phyloP scores from a whole-genome alignment of 140 eudicot species.

The Stevia rebaudiana region DNA sequence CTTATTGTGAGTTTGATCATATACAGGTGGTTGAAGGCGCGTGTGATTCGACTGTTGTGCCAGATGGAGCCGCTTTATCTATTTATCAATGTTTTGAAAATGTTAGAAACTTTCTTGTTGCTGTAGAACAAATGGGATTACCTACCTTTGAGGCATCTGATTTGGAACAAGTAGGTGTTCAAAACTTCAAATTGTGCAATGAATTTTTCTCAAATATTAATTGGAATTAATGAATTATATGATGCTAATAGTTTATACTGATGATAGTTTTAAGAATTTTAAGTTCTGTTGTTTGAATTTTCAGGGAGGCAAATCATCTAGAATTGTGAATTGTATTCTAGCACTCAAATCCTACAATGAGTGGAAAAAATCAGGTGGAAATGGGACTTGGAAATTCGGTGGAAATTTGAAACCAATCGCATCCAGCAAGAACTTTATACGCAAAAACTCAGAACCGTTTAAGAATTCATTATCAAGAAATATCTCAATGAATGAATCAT shows the following conservation, averaged over 20 bases:
- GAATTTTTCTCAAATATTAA: constrained; percentile 3
- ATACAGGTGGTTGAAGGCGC: constrained; percentile 83
- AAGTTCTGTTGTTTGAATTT: neutral
- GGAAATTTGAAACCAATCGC: constrained; percentile 58
- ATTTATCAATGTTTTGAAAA: constrained; percentile 81
- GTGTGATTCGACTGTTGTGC: constrained; percentile 47
- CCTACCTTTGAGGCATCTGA: constrained; percentile 94
- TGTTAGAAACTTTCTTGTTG: constrained; percentile 76
- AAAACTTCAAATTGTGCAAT: neutral
- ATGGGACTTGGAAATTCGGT: constrained; percentile 85
- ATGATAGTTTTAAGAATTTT: neutral
- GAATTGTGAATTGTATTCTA: constrained; percentile 68
- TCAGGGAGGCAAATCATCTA: constrained; percentile 90
- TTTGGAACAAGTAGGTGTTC: constrained; percentile 67
- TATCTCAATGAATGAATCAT: constrained; percentile 42
- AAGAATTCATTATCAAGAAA: constrained; percentile 60
- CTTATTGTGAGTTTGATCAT: neutral
- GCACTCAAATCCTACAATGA: constrained; percentile 84
- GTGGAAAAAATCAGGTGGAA: constrained; percentile 76
- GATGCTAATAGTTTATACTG: neutral
- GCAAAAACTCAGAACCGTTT: constrained; percentile 89
- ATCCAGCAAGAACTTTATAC: constrained; percentile 61
- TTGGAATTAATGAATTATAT: constrained; percentile 6
- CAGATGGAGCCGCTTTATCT: constrained; percentile 93
- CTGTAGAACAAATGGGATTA: constrained; percentile 58